phyloP scores from a whole-genome alignment of 202 grass and related monocot genomes.

The Cymbopogon flexuosus region DNA sequence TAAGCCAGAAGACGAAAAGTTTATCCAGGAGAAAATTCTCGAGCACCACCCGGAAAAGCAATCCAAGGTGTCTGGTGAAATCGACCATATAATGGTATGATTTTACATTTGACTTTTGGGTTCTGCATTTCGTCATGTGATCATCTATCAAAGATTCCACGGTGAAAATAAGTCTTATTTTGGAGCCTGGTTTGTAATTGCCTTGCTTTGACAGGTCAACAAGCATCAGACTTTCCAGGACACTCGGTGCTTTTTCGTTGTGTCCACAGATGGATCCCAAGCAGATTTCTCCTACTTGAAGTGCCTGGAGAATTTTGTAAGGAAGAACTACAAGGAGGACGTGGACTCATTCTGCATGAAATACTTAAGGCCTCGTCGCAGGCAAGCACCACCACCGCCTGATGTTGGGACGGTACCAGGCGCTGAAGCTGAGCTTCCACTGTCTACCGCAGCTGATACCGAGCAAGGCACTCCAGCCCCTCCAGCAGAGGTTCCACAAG shows the following conservation, averaged over 20 bases:
- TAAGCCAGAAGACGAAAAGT: conserved; percentile 61
- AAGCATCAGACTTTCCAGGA: conserved; percentile 52
- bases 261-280: conserved; percentile 57
- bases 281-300: conserved; percentile 85
- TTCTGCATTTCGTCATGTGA: not conserved
- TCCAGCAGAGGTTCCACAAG: not conserved
- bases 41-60: conserved; percentile 79
- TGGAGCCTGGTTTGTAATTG: not conserved
- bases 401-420: conserved; percentile 21
- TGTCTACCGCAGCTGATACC: not conserved
- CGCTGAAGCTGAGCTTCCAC: conserved; percentile 16
- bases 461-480: not conserved
- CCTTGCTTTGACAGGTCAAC: conserved; percentile 50
- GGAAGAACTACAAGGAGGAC: conserved; percentile 55
- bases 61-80: conserved; percentile 53
- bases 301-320: conserved; percentile 75
- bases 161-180: not conserved
- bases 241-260: conserved; percentile 67
- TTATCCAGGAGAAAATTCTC: conserved; percentile 67
- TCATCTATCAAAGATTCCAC: not conserved
- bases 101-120: not conserved
- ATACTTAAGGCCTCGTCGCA: conserved; percentile 44
- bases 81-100: conserved; percentile 74
- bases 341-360: conserved; percentile 57
- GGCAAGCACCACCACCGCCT: conserved; percentile 11